Evolutionary conservation across 352 stramenopile species (phyloP).

Genomic region (Globisporangium sylvaticum): DNA sequence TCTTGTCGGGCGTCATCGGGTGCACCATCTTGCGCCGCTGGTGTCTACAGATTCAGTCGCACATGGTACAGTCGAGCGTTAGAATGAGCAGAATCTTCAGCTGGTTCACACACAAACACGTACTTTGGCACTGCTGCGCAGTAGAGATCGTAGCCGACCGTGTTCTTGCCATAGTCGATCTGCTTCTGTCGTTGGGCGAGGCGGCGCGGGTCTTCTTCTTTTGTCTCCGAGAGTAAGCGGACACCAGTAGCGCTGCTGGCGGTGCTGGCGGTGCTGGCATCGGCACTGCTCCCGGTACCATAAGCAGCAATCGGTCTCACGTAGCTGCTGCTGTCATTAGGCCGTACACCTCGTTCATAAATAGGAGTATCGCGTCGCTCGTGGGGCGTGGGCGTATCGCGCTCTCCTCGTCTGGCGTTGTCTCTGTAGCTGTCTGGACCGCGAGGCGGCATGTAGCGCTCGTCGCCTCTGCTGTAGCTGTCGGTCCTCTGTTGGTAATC

Average conservation of each 20-base stretch:
- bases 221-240: conserved; percentile 48
- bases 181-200: conserved; percentile 91
- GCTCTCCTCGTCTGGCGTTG: not conserved
- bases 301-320: not conserved
- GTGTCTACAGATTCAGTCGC: conserved; percentile 21
- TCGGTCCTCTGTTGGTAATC: not conserved
- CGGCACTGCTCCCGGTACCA: not conserved
- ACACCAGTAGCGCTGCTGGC: conserved; percentile 17
- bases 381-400: not conserved
- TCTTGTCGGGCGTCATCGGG: conserved; percentile 81
- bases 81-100: not conserved
- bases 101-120: not conserved
- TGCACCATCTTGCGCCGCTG: conserved; percentile 45
- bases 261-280: not conserved
- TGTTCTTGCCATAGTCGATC: conserved; percentile 92
- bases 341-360: not conserved
- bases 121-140: conserved; percentile 58
- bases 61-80: not conserved
- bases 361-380: not conserved
- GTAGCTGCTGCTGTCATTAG: not conserved
- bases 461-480: conserved; percentile 1
- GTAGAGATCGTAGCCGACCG: conserved; percentile 88
- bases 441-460: not conserved
- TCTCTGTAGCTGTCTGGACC: not conserved
- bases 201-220: conserved; percentile 75